A percentile compares a stretch with the other conserved stretches of the same genome.
Evolutionary conservation across 495 filamentous ascomycete genomes (phyloP).

Genomic region (Aspergillus saccharolyticus): DNA sequence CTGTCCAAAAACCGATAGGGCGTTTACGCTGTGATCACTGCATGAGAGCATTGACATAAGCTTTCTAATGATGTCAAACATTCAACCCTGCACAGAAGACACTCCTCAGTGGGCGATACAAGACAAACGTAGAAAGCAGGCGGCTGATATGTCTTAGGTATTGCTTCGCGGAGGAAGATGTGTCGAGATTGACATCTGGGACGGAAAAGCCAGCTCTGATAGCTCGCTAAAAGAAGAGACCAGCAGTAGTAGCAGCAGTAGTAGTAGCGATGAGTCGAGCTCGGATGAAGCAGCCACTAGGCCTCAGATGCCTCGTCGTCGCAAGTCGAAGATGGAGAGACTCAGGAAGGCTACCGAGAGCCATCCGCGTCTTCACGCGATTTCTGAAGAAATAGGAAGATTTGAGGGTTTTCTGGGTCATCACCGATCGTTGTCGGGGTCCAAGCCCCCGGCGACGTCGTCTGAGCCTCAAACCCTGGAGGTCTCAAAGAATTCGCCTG

Average conservation of each 20-base stretch:
- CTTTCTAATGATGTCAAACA: background rate
- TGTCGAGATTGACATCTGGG: slow-evolving; percentile 95
- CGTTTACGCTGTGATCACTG: too few relatives aligned
- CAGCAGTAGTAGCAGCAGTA: slow-evolving; percentile 25
- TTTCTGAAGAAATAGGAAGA: slow-evolving; percentile 17
- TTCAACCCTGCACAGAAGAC: background rate
- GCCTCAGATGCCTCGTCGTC: slow-evolving; percentile 10
- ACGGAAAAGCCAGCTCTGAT: slow-evolving; percentile 57
- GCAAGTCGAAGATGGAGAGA: slow-evolving; percentile 18
- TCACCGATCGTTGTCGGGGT: slow-evolving; percentile 10
- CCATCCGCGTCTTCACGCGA: slow-evolving; percentile 12
- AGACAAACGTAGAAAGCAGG: background rate
- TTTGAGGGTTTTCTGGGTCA: slow-evolving; percentile 24
- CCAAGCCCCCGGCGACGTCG: slow-evolving; percentile 25
- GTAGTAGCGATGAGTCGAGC: slow-evolving; percentile 20
- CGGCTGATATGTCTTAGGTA: slow-evolving; percentile 35
- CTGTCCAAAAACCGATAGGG: too few relatives aligned
- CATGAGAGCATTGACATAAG: background rate
- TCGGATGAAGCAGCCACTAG: slow-evolving; percentile 17
- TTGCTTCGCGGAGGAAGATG: slow-evolving; percentile 81
- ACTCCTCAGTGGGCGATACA: too few relatives aligned
- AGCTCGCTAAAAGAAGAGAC: slow-evolving; percentile 21
- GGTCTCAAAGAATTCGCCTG: slow-evolving; percentile 12
- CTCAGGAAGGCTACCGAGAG: slow-evolving; percentile 18
- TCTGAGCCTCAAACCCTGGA: too few relatives aligned